Percentiles rank a stretch among this genome's conserved stretches.
Conservation (phyloP, 352 stramenopile genomes). For the Elongisporangium anandrum region DNA sequence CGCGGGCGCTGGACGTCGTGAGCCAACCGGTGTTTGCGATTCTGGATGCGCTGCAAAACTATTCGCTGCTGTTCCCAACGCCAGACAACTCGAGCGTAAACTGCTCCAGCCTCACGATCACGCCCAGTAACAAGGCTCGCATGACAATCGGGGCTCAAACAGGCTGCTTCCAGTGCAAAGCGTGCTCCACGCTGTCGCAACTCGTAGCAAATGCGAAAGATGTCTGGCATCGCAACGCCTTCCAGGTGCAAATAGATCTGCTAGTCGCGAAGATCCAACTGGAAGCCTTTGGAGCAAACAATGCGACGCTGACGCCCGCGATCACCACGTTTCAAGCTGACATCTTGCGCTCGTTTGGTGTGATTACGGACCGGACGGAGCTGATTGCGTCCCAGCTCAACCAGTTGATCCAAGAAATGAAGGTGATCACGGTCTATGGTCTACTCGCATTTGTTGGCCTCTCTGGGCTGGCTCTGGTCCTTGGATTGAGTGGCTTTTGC, state of each 20-base stretch:
- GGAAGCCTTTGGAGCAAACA: conserved; percentile 22
- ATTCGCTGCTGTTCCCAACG: conserved; percentile 50
- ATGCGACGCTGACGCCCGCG: conserved; percentile 14
- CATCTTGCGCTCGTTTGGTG: conserved; percentile 20
- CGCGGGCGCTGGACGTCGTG: conserved; percentile 22
- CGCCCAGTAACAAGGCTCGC: conserved; percentile 28
- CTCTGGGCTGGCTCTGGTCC: conserved; percentile 17
- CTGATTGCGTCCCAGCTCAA: conserved; percentile 22
- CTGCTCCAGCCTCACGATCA: conserved; percentile 47
- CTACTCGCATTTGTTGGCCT: conserved; percentile 28
- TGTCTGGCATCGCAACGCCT: conserved; percentile 34
- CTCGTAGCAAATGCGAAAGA: conserved; percentile 27
- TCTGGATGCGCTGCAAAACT: conserved; percentile 24
- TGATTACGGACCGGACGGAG: conserved; percentile 7
- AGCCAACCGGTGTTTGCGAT: conserved; percentile 36
- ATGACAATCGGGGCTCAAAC: conserved; percentile 52
- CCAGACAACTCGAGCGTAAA: conserved; percentile 16
- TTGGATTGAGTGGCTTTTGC: conserved; percentile 23
- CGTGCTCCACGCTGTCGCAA: conserved; percentile 29
- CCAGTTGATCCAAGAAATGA: conserved; percentile 19
- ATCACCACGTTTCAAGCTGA: conserved; percentile 26
- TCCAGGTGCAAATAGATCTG: conserved; percentile 58
- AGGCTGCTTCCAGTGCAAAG: conserved; percentile 65
- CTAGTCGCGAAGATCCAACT: conserved; percentile 34
- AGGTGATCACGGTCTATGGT: conserved; percentile 21